Base-by-base conservation (phyloP, 2,329 filamentous ascomycete genomes). In the Fusarium sp. region DNA sequence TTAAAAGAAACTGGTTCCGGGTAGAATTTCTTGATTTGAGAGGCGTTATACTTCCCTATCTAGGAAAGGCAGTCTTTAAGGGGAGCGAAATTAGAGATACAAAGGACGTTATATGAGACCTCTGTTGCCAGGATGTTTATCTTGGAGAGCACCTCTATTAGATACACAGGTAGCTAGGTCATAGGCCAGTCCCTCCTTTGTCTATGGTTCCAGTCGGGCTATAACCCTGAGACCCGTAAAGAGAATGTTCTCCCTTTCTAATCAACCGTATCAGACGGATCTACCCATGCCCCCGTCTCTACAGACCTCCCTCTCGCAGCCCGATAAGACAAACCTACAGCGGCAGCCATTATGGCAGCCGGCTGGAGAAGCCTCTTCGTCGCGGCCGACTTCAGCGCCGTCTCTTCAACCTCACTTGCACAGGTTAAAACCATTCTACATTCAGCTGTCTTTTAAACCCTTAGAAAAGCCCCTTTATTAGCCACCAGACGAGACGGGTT, bases 1-100 rank as follows among this genome's bases (percentile, higher is more conserved):
- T 75, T 42, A 55, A 50, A 69, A 57, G 36, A 63, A 51, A 70
- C 51, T 55, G 48, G 50, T 38, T 30, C 38, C 32, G 38, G 63
- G 56, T 42, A 50, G 45, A 30, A 30, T 71, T 71, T 65, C 55
- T 55, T 51, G 28, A 32, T 47, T 57, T 47, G 50, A 51, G 32
- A 41, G 39, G 28, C 36, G 35, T 18, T 35, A 24, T n/a, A 28
- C 39, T 32, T 32, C 42, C 32, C 28, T 18, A 32, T 35, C 41
- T 56, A 15, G 45, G 45, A 28, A 48, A 48, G 45, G 26, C 26
- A 48, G 45, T 22, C 45, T 30, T 30, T n/a, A 17, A 30, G 26
- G 22, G 45, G 45, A 48, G n/a, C 22, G 20, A 48, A 48, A n/a
- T 48, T 48, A 30, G 45, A 48, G 45, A n/a, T 11, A n/a, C 22